A percentile compares a stretch with the other conserved stretches of the same genome.
phyloP scores from a whole-genome alignment of 768 basidiomycete species.

The Boletus rubroflammeus region DNA sequence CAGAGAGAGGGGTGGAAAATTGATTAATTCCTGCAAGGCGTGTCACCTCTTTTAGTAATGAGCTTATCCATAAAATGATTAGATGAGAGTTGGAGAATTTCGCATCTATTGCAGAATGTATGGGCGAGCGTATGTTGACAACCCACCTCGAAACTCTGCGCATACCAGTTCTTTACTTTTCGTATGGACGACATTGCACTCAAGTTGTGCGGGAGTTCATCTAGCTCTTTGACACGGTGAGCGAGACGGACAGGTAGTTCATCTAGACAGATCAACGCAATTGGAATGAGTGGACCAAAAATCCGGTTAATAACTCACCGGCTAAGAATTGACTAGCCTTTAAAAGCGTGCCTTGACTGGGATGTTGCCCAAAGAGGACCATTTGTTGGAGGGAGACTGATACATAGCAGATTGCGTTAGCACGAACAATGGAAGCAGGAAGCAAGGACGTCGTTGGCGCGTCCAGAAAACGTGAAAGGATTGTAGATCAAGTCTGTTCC shows the following conservation, averaged over 20 bases:
- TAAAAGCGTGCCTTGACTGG: constrained; percentile 90
- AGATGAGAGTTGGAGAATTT: neutral
- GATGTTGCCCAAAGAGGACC: constrained; percentile 96
- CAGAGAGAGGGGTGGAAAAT: constrained; percentile 75
- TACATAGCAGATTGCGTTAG: constrained; percentile 6
- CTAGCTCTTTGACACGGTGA: constrained; percentile 94
- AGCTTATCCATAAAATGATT: neutral
- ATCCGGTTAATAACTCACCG: constrained; percentile 41
- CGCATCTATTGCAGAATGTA: neutral
- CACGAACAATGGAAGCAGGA: neutral
- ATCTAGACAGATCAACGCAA: constrained; percentile 45
- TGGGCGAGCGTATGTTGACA: neutral
- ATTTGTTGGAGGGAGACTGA: constrained; percentile 96
- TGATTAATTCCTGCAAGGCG: constrained; percentile 73
- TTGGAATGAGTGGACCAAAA: neutral
- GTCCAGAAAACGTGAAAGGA: neutral
- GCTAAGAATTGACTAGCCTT: constrained; percentile 86
- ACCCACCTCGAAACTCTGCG: constrained; percentile 92
- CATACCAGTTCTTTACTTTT: constrained; percentile 98
- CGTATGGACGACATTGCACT: constrained; percentile 88
- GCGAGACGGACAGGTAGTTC: constrained; percentile 94
- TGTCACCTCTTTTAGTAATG: neutral
- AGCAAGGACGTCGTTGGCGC: neutral
- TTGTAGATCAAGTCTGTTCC: no score
- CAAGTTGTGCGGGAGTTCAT: constrained; percentile 88